Percentiles rank a stretch among this genome's conserved stretches.
These are phyloP conservation scores for Kwoniella mangroviensis DNA, from an alignment of 768 basidiomycete species.

Conservation along the genomic window DNA sequence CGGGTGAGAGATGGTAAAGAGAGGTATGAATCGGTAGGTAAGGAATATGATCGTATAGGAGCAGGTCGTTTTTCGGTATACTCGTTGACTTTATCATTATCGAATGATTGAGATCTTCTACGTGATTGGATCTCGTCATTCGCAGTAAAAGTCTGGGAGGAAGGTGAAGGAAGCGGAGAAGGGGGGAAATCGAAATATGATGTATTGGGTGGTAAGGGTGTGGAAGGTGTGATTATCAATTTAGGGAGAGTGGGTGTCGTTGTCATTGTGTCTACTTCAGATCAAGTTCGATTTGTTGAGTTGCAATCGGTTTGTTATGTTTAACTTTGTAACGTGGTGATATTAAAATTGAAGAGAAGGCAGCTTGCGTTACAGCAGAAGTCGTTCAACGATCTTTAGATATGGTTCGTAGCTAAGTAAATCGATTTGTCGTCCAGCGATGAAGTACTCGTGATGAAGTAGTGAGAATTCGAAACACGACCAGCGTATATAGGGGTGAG, in stretches of 20 bases:
- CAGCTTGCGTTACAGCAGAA: too few species aligned
- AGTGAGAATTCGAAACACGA: background rate
- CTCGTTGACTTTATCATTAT: background rate
- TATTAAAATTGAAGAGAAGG: too few species aligned
- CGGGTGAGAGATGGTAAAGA: background rate
- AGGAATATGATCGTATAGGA: background rate
- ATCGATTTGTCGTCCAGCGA: background rate
- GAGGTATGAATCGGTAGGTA: constrained; percentile 11
- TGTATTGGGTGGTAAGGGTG: constrained; percentile 1
- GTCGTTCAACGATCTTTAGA: background rate
- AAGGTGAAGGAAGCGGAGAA: constrained; percentile 7
- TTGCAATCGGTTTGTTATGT: background rate
- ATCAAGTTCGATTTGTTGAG: too few species aligned
- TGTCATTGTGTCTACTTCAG: background rate
- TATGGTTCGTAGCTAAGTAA: background rate
- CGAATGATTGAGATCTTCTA: background rate
- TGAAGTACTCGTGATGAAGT: background rate
- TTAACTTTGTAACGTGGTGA: too few species aligned
- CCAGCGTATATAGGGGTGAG: background rate
- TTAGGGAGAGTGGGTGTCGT: constrained; percentile 7
- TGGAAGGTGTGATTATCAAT: constrained; percentile 33
- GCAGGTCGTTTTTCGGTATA: background rate
- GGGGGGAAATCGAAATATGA: background rate
- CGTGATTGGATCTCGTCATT: background rate
- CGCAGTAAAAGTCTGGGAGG: background rate